A percentile compares a stretch with the other conserved stretches of the same genome.
These are phyloP conservation scores for Tardiomyces depauwii DNA, from an alignment of 1,139 yeast genomes.

Conservation along the genomic window DNA sequence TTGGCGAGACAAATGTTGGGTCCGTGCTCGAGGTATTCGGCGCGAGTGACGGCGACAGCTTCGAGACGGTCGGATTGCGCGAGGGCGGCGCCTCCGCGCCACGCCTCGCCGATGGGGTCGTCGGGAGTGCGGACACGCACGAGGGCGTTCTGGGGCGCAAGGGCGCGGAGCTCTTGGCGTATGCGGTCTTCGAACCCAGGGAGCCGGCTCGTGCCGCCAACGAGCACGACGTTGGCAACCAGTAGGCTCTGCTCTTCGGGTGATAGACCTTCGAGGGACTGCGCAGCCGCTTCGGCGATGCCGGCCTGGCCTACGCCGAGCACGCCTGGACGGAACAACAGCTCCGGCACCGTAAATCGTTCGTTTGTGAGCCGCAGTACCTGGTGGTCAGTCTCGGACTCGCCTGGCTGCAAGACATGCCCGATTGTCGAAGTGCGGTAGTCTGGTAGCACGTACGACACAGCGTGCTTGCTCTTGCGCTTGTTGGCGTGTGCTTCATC, in stretches of 20 bases:
- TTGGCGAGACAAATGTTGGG: conserved; percentile 25
- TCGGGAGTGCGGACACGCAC: conserved; percentile 40
- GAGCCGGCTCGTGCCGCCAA: conserved; percentile 74
- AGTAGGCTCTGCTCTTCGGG: conserved; percentile 65
- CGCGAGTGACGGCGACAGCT: conserved; percentile 52
- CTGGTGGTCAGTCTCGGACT: conserved; percentile 41
- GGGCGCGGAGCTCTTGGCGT: conserved; percentile 20
- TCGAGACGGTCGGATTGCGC: conserved; percentile 40
- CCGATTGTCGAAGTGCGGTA: conserved; percentile 61
- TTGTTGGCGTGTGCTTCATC: conserved; percentile 22
- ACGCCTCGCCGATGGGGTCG: conserved; percentile 37
- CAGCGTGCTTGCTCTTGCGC: conserved; percentile 14
- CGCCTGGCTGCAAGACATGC: conserved; percentile 35
- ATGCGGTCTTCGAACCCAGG: conserved; percentile 59
- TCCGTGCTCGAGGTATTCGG: conserved; percentile 83
- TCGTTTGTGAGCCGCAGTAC: conserved; percentile 65
- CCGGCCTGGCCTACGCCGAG: conserved; percentile 71
- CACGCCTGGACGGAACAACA: conserved; percentile 77
- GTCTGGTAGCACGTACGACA: conserved; percentile 66
- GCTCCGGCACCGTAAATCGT: conserved; percentile 78
- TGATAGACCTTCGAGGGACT: conserved; percentile 61
- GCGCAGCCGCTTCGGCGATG: conserved; percentile 58
- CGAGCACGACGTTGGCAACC: conserved; percentile 64
- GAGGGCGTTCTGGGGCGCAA: conserved; percentile 22
- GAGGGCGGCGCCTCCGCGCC: conserved; percentile 48